Evolutionary conservation across 2,329 filamentous ascomycete genomes (phyloP).

Genomic region (Cadophora gregata): DNA sequence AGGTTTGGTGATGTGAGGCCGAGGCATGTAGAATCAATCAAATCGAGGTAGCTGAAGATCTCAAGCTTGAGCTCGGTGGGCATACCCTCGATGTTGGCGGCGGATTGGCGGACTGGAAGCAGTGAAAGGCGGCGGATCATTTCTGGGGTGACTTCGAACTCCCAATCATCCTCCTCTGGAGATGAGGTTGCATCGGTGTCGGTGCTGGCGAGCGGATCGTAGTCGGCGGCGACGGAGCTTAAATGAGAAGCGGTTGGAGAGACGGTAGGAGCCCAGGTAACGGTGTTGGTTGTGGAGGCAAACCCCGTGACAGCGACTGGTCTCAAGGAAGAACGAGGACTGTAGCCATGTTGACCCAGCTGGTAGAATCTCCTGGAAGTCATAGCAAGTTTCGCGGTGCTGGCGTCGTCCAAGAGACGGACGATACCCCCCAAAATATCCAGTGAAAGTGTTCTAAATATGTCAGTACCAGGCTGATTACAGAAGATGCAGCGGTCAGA

Average conservation of each 20-base stretch:
- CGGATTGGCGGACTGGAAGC: constrained; percentile 25
- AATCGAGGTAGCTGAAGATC: constrained; percentile 67
- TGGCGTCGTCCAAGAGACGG: constrained; percentile 9
- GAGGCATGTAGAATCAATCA: constrained; percentile 67
- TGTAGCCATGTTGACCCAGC: background rate
- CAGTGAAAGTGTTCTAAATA: background rate
- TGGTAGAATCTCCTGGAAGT: constrained; percentile 6
- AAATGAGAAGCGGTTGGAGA: constrained; percentile 25
- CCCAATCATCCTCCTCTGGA: constrained; percentile 35
- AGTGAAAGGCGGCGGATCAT: constrained; percentile 31
- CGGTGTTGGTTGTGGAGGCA: constrained; percentile 10
- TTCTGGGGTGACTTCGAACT: constrained; percentile 37
- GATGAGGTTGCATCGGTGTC: constrained; percentile 36
- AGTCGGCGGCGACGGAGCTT: constrained; percentile 26
- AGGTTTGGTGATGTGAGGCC: constrained; percentile 63
- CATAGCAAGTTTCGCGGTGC: constrained; percentile 14
- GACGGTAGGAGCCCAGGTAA: constrained; percentile 23
- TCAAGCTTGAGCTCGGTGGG: constrained; percentile 65
- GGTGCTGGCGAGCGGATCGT: constrained; percentile 32
- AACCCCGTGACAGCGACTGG: constrained; percentile 24
- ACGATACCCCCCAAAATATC: constrained; percentile 5
- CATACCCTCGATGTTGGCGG: constrained; percentile 53
- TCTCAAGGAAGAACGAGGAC: background rate
- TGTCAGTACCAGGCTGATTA: constrained; percentile 4
- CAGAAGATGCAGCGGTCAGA: background rate